Evolutionary conservation across 345 rosid species (phyloP).

Genomic region (Brassica rapa): DNA sequence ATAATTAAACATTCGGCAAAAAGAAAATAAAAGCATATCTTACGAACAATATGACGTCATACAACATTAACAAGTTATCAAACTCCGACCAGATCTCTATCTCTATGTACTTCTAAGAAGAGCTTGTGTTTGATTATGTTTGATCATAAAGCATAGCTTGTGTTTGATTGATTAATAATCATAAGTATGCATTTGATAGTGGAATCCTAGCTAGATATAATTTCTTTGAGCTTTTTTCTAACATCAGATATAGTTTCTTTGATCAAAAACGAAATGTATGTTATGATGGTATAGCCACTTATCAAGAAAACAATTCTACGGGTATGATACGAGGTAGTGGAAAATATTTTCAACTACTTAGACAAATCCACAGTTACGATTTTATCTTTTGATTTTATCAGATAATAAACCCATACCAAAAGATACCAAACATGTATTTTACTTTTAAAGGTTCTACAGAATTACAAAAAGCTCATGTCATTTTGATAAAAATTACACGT

Average conservation of each 20-base stretch:
- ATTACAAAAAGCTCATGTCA: conserved; percentile 17
- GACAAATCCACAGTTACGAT: background rate
- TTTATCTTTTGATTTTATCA: no score
- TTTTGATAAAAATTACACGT: background rate
- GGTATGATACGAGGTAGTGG: background rate
- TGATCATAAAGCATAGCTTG: background rate
- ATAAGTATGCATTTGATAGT: background rate
- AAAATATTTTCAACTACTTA: background rate
- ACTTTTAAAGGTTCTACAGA: background rate
- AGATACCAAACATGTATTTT: background rate
- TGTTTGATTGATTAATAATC: background rate
- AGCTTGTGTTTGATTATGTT: background rate
- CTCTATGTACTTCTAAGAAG: background rate
- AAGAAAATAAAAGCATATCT: background rate
- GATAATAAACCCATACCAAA: background rate
- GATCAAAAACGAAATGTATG: background rate
- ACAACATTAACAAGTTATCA: background rate
- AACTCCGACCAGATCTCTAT: background rate
- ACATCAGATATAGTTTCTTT: no score
- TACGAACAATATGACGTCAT: conserved; percentile 7
- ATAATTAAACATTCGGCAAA: background rate
- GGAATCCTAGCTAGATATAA: background rate
- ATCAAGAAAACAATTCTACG: background rate
- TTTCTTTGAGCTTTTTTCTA: background rate
- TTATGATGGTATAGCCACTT: background rate